These are phyloP conservation scores for Aspergillus caelatus DNA, from an alignment of 2,329 filamentous ascomycete species.

Conservation along the genomic window DNA sequence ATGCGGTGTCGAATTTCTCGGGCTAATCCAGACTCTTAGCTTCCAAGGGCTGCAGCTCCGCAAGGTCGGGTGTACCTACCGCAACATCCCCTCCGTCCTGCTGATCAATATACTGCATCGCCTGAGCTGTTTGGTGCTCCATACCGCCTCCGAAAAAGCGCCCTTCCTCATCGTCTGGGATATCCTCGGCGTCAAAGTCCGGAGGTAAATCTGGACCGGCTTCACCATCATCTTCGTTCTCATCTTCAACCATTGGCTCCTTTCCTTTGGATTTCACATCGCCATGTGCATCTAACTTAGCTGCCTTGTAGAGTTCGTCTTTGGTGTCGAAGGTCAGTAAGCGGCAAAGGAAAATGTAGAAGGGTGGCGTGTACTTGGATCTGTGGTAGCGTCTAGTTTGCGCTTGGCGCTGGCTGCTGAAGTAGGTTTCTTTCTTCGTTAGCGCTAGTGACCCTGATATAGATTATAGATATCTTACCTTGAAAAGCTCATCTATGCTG, in stretches of 20 bases:
- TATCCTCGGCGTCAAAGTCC: slow-evolving; percentile 60
- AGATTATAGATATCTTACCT: slow-evolving; percentile 32
- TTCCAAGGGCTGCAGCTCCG: neutral
- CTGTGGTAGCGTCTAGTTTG: slow-evolving; percentile 59
- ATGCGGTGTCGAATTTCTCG: slow-evolving; percentile 80
- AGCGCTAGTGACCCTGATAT: slow-evolving; percentile 13
- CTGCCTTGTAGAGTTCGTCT: slow-evolving; percentile 63
- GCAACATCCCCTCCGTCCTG: slow-evolving; percentile 58
- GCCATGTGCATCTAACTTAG: slow-evolving; percentile 55
- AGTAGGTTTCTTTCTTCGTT: slow-evolving; percentile 49
- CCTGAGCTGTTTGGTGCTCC: slow-evolving; percentile 75
- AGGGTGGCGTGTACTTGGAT: slow-evolving; percentile 48
- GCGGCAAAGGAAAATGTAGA: neutral
- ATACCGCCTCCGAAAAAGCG: slow-evolving; percentile 95
- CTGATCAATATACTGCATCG: slow-evolving; percentile 84
- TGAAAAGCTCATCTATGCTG: slow-evolving; percentile 66
- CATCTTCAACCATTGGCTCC: slow-evolving; percentile 51
- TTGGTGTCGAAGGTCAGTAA: slow-evolving; percentile 19
- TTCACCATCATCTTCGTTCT: slow-evolving; percentile 49
- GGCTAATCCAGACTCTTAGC: slow-evolving; percentile 43
- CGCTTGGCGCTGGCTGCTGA: slow-evolving; percentile 55
- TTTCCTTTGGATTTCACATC: slow-evolving; percentile 54
- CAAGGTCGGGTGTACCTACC: slow-evolving; percentile 30
- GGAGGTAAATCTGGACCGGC: slow-evolving; percentile 59
- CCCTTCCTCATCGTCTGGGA: slow-evolving; percentile 81